Percentiles rank a stretch among this genome's conserved stretches.
Evolutionary conservation across 192 early-diverging fungal genomes (phyloP).

Genomic region (Oehlia diaphana): DNA sequence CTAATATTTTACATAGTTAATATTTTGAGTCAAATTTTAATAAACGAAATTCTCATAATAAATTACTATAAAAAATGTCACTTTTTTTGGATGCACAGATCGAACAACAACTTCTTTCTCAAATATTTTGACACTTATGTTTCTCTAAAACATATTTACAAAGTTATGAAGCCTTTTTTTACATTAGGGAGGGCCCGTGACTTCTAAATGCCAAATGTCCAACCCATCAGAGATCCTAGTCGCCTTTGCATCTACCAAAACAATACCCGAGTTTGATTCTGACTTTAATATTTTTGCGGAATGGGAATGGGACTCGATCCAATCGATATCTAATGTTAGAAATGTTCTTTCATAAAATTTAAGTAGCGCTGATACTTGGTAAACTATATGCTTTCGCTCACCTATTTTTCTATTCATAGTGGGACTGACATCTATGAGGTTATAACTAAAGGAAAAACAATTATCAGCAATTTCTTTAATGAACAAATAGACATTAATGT

Average conservation of each 20-base stretch:
- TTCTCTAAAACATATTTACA: too few species aligned
- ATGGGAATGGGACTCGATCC: slow-evolving; percentile 24
- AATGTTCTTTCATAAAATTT: slow-evolving; percentile 28
- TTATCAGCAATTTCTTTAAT: neutral
- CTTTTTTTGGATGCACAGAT: too few species aligned
- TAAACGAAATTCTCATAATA: too few species aligned
- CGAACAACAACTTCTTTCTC: too few species aligned
- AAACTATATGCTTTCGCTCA: slow-evolving; percentile 21
- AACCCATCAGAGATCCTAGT: slow-evolving; percentile 25
- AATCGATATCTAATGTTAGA: slow-evolving; percentile 26
- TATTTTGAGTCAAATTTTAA: too few species aligned
- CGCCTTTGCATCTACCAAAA: slow-evolving; percentile 1
- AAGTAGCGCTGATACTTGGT: slow-evolving; percentile 26
- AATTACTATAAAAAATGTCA: too few species aligned
- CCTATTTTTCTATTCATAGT: slow-evolving; percentile 31
- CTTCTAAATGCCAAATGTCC: slow-evolving; percentile 31
- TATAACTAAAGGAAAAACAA: slow-evolving; percentile 4
- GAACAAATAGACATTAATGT: slow-evolving; percentile 15
- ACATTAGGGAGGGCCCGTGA: slow-evolving; percentile 1
- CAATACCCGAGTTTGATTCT: slow-evolving; percentile 19
- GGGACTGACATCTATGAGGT: slow-evolving; percentile 17
- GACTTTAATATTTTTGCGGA: slow-evolving; percentile 26
- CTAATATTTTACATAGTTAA: too few species aligned
- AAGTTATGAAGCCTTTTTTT: too few species aligned
- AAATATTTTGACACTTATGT: too few species aligned